phyloP scores from a whole-genome alignment of 805 yeast species.

The Huiozyma sinensis region DNA sequence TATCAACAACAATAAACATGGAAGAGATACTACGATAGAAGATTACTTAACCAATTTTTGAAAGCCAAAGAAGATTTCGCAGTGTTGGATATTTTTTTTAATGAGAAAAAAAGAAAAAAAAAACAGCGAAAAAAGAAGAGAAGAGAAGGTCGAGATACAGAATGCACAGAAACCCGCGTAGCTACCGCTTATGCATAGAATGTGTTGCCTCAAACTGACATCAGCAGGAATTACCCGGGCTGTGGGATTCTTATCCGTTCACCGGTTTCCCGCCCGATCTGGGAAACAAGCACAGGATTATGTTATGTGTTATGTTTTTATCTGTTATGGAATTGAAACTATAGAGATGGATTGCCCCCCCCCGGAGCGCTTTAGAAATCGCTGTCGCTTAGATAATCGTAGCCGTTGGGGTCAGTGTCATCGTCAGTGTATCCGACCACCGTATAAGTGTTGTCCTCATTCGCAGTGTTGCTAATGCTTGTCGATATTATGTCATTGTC shows the following conservation, averaged over 20 bases:
- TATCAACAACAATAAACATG: too few relatives aligned
- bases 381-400: constrained; percentile 1
- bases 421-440: neutral
- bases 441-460: neutral
- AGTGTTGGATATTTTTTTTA: too few relatives aligned
- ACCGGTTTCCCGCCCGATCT: neutral
- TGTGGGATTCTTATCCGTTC: neutral
- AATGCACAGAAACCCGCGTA: too few relatives aligned
- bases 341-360: neutral
- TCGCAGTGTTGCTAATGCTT: neutral
- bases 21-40: too few relatives aligned
- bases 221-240: too few relatives aligned
- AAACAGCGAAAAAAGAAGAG: too few relatives aligned
- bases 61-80: too few relatives aligned
- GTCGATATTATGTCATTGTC: constrained; percentile 4
- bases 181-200: too few relatives aligned
- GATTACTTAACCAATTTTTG: too few relatives aligned
- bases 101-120: too few relatives aligned
- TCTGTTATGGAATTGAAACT: neutral
- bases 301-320: neutral
- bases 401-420: neutral
- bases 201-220: too few relatives aligned
- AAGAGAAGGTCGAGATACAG: too few relatives aligned
- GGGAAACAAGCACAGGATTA: neutral
- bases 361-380: neutral